A percentile compares a stretch with the other conserved stretches of the same genome.
Evolutionary conservation across 2,329 filamentous ascomycete genomes (phyloP).

Genomic region (Claviceps pusilla): DNA sequence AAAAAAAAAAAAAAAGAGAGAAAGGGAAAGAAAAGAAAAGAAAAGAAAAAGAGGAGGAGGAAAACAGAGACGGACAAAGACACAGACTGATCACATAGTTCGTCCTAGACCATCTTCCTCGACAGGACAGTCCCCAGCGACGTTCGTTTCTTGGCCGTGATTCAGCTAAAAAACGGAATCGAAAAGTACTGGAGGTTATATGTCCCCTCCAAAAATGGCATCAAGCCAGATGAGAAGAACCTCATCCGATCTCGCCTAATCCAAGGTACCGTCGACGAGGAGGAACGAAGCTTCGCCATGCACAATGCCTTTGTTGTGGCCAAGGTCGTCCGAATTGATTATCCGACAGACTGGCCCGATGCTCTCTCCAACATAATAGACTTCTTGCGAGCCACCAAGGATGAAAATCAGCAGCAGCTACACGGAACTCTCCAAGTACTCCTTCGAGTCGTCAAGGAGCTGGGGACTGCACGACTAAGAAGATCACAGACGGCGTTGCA

Average conservation of each 20-base stretch:
- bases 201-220: conserved; percentile 42
- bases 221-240: conserved; percentile 60
- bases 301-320: conserved; percentile 81
- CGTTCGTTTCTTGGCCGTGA: conserved; percentile 76
- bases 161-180: conserved; percentile 92
- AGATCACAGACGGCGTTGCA: conserved; percentile 64
- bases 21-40: not conserved
- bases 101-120: conserved; percentile 56
- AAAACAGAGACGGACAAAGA: not conserved
- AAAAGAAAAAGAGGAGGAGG: not conserved
- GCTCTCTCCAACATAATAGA: conserved; percentile 45
- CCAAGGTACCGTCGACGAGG: conserved; percentile 62
- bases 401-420: conserved; percentile 50
- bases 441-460: conserved; percentile 77
- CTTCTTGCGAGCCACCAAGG: conserved; percentile 38
- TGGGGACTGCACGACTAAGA: conserved; percentile 64
- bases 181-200: conserved; percentile 80
- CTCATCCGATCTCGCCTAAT: conserved; percentile 62
- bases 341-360: conserved; percentile 68
- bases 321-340: conserved; percentile 82
- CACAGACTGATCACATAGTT: not conserved
- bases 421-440: conserved; percentile 61
- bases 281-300: conserved; percentile 58
- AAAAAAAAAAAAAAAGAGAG: not conserved
- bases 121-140: conserved; percentile 62